These are phyloP conservation scores for Phallus indusiatus DNA, from an alignment of 768 basidiomycete species.

Conservation along the genomic window DNA sequence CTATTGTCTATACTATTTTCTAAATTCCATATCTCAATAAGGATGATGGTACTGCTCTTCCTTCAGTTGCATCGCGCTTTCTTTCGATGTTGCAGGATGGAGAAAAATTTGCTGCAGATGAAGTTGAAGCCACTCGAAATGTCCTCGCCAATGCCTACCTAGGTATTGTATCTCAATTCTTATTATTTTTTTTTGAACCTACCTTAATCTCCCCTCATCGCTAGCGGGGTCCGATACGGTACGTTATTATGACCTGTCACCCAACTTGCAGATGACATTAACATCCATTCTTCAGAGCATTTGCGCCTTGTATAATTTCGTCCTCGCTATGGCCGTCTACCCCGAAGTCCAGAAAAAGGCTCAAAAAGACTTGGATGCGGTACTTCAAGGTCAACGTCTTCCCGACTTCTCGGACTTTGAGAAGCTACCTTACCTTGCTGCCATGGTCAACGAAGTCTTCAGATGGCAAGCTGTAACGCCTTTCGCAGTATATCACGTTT, in stretches of 20 bases:
- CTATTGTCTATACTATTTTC: too few relatives aligned
- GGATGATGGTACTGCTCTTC: not conserved
- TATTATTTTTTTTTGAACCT: not conserved
- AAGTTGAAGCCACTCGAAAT: too few relatives aligned
- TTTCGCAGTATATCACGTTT: not conserved
- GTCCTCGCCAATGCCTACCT: too few relatives aligned
- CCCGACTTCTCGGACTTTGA: conserved; percentile 3
- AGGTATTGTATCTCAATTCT: not conserved
- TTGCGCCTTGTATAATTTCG: not conserved
- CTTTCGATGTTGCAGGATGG: not conserved
- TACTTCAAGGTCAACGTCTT: conserved; percentile 3
- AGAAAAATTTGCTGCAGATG: not conserved
- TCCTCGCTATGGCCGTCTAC: conserved; percentile 10
- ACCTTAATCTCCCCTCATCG: too few relatives aligned
- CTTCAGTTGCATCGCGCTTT: not conserved
- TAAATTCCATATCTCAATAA: not conserved
- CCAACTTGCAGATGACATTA: too few relatives aligned
- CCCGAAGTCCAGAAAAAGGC: conserved; percentile 10
- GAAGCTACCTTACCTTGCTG: not conserved
- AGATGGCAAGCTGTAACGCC: conserved; percentile 1
- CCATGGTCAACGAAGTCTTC: not conserved
- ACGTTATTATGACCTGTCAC: too few relatives aligned
- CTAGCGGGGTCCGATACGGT: not conserved
- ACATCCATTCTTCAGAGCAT: not conserved
- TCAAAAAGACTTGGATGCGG: conserved; percentile 9